Conservation (phyloP, 208 protist genomes). For the Entamoeba invadens region DNA sequence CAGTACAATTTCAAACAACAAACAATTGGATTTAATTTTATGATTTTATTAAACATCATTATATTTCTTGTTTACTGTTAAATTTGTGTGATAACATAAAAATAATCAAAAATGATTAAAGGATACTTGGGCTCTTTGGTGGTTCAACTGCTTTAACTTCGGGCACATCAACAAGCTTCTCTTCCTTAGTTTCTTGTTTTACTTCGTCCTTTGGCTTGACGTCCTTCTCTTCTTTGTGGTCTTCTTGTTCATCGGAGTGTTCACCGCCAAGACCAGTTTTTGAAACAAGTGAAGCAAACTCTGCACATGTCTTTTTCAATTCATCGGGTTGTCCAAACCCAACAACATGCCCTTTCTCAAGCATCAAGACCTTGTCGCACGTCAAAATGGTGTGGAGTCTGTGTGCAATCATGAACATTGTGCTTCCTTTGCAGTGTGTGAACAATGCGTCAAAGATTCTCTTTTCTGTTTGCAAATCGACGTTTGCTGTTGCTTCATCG, state of each 20-base stretch:
- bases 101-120: too few relatives aligned
- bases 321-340: slow-evolving; percentile 29
- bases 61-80: too few relatives aligned
- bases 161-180: too few relatives aligned
- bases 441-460: slow-evolving; percentile 14
- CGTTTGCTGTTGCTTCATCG: slow-evolving; percentile 22
- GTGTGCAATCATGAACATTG: slow-evolving; percentile 29
- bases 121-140: too few relatives aligned
- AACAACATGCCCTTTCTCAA: slow-evolving; percentile 14
- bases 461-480: slow-evolving; percentile 16
- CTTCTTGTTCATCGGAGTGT: not conserved
- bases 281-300: not conserved
- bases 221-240: not conserved
- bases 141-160: too few relatives aligned
- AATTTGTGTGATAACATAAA: too few relatives aligned
- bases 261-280: not conserved
- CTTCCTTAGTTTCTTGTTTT: not conserved
- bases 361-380: slow-evolving; percentile 57
- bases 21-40: too few relatives aligned
- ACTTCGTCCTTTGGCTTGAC: not conserved
- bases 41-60: too few relatives aligned
- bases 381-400: slow-evolving; percentile 34
- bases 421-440: slow-evolving; percentile 1
- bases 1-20: too few relatives aligned
- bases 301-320: not conserved